phyloP scores from a whole-genome alignment of 2,329 filamentous ascomycete species.

The Clonostachys solani region DNA sequence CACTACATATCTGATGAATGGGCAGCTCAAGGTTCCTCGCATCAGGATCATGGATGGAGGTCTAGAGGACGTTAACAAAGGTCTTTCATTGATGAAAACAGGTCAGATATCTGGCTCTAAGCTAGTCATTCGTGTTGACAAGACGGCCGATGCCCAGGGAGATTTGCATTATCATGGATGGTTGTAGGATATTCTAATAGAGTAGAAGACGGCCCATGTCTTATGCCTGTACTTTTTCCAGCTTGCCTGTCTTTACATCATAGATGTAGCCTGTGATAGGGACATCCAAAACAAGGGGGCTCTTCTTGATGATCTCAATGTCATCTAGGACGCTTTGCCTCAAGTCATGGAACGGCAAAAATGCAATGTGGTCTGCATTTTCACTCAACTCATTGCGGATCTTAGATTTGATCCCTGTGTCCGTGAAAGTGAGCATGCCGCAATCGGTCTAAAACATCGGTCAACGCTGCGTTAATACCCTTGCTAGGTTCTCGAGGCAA shows the following conservation, averaged over 20 bases:
- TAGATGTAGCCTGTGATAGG: conserved; percentile 49
- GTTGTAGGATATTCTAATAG: no score
- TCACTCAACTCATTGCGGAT: conserved; percentile 57
- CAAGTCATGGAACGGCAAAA: conserved; percentile 61
- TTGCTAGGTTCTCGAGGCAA: neutral
- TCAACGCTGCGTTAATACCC: neutral
- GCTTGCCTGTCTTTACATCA: neutral
- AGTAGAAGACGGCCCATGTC: no score
- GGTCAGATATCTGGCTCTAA: no score
- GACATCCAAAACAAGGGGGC: conserved; percentile 56
- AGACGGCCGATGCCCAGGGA: no score
- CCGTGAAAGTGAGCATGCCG: conserved; percentile 63
- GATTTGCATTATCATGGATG: no score
- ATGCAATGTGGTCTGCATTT: conserved; percentile 50
- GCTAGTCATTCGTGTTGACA: no score
- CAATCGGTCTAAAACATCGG: conserved; percentile 24
- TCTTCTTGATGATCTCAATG: conserved; percentile 56
- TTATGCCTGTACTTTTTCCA: no score
- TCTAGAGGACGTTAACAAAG: no score
- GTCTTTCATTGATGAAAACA: no score
- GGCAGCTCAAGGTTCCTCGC: no score
- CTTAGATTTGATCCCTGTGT: conserved; percentile 48
- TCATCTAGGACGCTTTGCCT: conserved; percentile 63
- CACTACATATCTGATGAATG: no score
- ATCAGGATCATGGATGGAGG: no score